Evolutionary conservation across 441 rosid genomes (phyloP).

Genomic region (Flueggea neowawraea): DNA sequence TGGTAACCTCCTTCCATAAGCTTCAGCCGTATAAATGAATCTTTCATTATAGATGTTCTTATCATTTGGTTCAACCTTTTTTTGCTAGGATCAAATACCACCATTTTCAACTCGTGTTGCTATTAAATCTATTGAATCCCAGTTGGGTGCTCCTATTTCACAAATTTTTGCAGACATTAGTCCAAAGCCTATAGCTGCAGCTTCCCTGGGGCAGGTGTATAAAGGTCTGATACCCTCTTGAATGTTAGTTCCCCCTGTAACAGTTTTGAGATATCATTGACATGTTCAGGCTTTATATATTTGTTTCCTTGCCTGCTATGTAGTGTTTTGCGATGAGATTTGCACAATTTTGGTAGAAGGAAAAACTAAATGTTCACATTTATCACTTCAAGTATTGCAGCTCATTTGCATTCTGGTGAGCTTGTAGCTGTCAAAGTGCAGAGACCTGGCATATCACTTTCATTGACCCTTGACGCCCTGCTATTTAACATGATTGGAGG

Average conservation of each 20-base stretch:
- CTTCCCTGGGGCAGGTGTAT: conserved; percentile 98
- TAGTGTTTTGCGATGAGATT: conserved; percentile 5
- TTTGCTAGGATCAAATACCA: conserved; percentile 88
- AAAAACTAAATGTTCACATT: conserved; percentile 26
- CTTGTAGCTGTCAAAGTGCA: conserved; percentile 98
- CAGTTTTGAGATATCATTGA: not conserved
- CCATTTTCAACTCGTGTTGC: conserved; percentile 84
- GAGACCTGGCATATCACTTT: conserved; percentile 86
- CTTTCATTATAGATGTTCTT: not conserved
- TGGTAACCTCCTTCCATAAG: conserved; percentile 4
- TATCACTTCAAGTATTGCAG: conserved; percentile 68
- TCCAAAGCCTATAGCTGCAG: conserved; percentile 92
- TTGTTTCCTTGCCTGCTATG: conserved; percentile 5
- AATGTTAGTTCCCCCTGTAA: not conserved
- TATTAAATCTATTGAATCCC: conserved; percentile 77
- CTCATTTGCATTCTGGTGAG: conserved; percentile 97
- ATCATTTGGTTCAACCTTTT: conserved; percentile 12
- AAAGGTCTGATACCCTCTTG: conserved; percentile 66
- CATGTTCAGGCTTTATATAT: not conserved
- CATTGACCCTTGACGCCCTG: conserved; percentile 92
- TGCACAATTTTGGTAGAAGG: conserved; percentile 4
- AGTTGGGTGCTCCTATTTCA: conserved; percentile 70
- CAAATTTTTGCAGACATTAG: conserved; percentile 86
- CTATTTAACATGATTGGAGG: conserved; percentile 95
- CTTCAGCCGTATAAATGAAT: not conserved